phyloP scores from a whole-genome alignment of 106 monocot genomes.

The Dactylorhiza incarnata region DNA sequence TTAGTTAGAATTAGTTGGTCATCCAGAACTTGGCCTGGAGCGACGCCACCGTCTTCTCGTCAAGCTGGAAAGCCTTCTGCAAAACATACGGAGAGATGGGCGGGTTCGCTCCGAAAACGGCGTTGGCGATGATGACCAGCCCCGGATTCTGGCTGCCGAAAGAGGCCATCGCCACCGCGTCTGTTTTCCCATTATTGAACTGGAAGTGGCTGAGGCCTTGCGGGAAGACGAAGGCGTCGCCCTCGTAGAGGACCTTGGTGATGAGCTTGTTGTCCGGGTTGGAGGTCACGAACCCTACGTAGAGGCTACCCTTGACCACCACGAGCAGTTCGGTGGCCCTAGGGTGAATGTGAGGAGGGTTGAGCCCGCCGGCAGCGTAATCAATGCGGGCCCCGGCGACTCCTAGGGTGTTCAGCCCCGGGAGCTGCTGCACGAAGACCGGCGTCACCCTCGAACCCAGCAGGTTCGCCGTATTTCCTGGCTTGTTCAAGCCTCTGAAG shows the following conservation, averaged over 20 bases:
- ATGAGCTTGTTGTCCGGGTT: not conserved
- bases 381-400: conserved; percentile 33
- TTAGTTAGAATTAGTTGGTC: not conserved
- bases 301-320: conserved; percentile 22
- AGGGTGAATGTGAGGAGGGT: conserved; percentile 36
- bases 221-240: no score
- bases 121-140: conserved; percentile 4
- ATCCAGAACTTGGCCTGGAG: conserved; percentile 13
- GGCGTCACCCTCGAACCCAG: conserved; percentile 29
- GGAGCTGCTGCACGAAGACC: conserved; percentile 6
- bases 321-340: conserved; percentile 30
- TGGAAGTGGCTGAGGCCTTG: conserved; percentile 14
- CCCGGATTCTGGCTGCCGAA: conserved; percentile 17
- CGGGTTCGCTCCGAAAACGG: conserved; percentile 12
- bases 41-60: not conserved
- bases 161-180: not conserved
- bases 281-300: not conserved
- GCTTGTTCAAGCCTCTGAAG: not conserved
- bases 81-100: conserved; percentile 2
- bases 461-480: conserved; percentile 13
- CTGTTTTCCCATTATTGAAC: not conserved
- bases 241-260: not conserved
- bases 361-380: conserved; percentile 29
- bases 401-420: conserved; percentile 50
- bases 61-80: conserved; percentile 10